Base-by-base conservation (phyloP, 768 basidiomycete species). In the Rhodotorula graminis region DNA sequence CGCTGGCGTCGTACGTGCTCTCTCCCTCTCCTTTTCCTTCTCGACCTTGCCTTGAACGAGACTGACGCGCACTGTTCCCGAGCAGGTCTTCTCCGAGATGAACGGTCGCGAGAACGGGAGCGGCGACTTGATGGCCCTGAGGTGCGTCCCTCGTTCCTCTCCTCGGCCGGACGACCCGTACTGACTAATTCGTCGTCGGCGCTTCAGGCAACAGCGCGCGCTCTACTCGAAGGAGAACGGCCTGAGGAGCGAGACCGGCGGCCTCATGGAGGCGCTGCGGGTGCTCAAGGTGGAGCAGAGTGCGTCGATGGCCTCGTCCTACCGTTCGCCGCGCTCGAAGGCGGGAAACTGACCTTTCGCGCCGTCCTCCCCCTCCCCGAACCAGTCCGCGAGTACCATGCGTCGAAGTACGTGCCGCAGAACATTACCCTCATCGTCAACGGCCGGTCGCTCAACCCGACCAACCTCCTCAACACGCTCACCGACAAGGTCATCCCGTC, bases 181-280 rank as follows among this genome's bases (percentile, higher is more conserved):
- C 33, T 70, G 27, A 15, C 55, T 29, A 4, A 15, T 8, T 33
- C 29, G 8, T 33, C 19, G 8, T 3, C n/a, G 53, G 4, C 55
- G 31, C 10, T 11, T 23, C 78, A 94, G 91, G 47, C 83, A 87
- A 69, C 93, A 96, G 79, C 87, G 89, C 33, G 80, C 89, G n/a
- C 77, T 93, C 50, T 92, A 96, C 78, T 90, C 90, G 42, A 81
- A 85, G 52, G 87, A 85, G 29, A 97, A 90, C 79, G 96, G 88
- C 14, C 96, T 98, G 79, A 87, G 94, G 40, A 94, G 92, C 76
- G 96, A 99, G 84, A 98, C 94, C 0, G 96, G 96, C 31, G 96
- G 96, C 40, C 82, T 98, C 50, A 93, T 97, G 92, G 88, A 91
- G 72, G 91, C 92, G 4, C 82, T 99, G 37, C 86, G 96, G 37